Evolutionary conservation across 495 filamentous ascomycete genomes (phyloP).

Genomic region (Xylaria bambusicola): DNA sequence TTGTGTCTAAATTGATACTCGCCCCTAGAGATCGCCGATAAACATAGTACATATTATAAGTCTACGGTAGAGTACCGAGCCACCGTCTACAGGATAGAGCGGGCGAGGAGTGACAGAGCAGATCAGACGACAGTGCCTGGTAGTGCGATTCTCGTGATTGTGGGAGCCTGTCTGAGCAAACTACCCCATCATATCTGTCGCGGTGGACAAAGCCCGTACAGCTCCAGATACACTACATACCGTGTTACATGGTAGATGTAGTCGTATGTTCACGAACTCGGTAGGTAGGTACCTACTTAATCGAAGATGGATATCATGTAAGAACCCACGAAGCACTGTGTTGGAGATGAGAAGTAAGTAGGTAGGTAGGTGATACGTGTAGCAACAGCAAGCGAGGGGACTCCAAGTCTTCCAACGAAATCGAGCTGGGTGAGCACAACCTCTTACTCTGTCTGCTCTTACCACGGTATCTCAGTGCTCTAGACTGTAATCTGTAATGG

Average conservation of each 20-base stretch:
- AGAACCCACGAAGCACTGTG: constrained; percentile 2
- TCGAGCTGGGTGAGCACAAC: no score
- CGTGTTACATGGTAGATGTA: no score
- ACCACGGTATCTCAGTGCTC: no score
- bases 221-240: neutral
- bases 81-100: neutral
- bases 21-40: constrained; percentile 2
- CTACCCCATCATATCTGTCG: neutral
- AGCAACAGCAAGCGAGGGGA: neutral
- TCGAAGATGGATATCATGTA: neutral
- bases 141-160: neutral
- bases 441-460: no score
- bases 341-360: neutral
- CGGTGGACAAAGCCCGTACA: neutral
- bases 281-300: neutral
- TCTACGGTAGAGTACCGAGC: neutral
- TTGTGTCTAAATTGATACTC: constrained; percentile 13
- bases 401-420: no score
- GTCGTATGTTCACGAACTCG: no score
- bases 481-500: no score
- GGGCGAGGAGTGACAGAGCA: neutral
- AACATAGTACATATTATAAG: no score
- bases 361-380: constrained; percentile 5
- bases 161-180: neutral
- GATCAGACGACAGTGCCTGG: neutral